Conservation (phyloP, 352 stramenopile genomes). For the Globisporangium parvum region DNA sequence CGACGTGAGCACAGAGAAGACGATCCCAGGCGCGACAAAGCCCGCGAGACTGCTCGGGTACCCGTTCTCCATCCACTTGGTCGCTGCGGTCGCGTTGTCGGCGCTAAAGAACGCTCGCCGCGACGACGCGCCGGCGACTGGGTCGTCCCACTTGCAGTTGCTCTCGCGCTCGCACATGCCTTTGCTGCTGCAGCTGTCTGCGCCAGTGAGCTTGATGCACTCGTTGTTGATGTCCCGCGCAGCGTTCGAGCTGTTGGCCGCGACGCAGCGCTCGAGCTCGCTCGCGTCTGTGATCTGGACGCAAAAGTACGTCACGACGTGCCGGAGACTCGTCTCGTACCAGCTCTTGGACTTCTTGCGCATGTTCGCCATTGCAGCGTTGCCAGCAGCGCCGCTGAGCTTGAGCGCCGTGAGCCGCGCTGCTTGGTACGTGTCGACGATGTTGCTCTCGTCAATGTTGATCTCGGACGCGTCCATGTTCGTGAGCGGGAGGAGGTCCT, state of each 20-base stretch:
- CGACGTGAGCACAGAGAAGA: constrained; percentile 60
- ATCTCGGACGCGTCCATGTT: constrained; percentile 48
- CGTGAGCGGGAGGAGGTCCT: constrained; percentile 48
- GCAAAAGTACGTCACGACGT: constrained; percentile 70
- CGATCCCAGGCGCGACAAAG: constrained; percentile 65
- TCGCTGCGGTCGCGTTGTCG: constrained; percentile 44
- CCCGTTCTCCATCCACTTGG: constrained; percentile 55
- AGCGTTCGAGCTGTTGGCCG: constrained; percentile 32
- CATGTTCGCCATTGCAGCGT: constrained; percentile 62
- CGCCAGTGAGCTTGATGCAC: constrained; percentile 47
- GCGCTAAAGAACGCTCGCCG: constrained; percentile 53
- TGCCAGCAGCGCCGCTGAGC: constrained; percentile 46
- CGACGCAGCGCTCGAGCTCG: constrained; percentile 59
- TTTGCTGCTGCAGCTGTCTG: constrained; percentile 45
- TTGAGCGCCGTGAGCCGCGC: constrained; percentile 67
- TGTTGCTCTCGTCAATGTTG: constrained; percentile 52
- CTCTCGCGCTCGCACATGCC: constrained; percentile 61
- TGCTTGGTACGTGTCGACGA: constrained; percentile 56
- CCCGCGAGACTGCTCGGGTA: constrained; percentile 65
- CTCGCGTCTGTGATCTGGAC: constrained; percentile 33
- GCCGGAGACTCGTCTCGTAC: constrained; percentile 63
- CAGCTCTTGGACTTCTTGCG: constrained; percentile 59
- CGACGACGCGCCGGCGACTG: constrained; percentile 24
- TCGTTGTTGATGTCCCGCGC: constrained; percentile 43
- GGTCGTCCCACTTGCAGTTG: constrained; percentile 83